Percentiles rank a stretch among this genome's conserved stretches.
Evolutionary conservation across 2,329 filamentous ascomycete genomes (phyloP).

Genomic region (Aspergillus tanneri): DNA sequence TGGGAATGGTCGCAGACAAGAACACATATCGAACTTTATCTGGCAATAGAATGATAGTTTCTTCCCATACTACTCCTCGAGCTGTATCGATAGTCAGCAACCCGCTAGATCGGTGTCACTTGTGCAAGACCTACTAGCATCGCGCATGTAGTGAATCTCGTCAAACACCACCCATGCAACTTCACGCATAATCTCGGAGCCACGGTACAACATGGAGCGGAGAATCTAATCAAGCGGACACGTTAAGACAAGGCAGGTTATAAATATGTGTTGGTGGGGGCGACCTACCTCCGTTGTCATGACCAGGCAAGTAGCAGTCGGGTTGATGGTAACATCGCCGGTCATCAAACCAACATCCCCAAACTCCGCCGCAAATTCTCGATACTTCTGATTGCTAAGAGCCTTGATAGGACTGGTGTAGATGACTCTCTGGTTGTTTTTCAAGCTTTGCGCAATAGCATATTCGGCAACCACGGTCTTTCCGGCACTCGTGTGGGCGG

Average conservation of each 20-base stretch:
- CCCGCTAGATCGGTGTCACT: not conserved
- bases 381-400: constrained; percentile 96
- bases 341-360: constrained; percentile 98
- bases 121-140: constrained; percentile 58
- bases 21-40: constrained; percentile 99
- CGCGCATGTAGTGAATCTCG: constrained; percentile 97
- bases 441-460: constrained; percentile 93
- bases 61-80: constrained; percentile 97
- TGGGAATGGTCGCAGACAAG: constrained; percentile 95
- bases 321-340: constrained; percentile 98
- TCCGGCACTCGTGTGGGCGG: constrained; percentile 93
- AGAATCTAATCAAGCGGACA: constrained; percentile 64
- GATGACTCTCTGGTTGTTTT: constrained; percentile 96
- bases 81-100: constrained; percentile 40
- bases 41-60: constrained; percentile 95
- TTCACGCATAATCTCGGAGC: constrained; percentile 98
- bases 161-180: constrained; percentile 98
- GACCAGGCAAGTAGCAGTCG: constrained; percentile 93
- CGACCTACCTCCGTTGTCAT: constrained; percentile 82
- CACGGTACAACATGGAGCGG: constrained; percentile 95
- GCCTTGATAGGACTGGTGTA: constrained; percentile 99
- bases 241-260: constrained; percentile 12
- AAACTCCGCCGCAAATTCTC: constrained; percentile 93
- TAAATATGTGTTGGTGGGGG: not conserved
- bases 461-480: constrained; percentile 99